Evolutionary conservation across 2,329 filamentous ascomycete genomes (phyloP).

Genomic region (Alternaria tenuissima): DNA sequence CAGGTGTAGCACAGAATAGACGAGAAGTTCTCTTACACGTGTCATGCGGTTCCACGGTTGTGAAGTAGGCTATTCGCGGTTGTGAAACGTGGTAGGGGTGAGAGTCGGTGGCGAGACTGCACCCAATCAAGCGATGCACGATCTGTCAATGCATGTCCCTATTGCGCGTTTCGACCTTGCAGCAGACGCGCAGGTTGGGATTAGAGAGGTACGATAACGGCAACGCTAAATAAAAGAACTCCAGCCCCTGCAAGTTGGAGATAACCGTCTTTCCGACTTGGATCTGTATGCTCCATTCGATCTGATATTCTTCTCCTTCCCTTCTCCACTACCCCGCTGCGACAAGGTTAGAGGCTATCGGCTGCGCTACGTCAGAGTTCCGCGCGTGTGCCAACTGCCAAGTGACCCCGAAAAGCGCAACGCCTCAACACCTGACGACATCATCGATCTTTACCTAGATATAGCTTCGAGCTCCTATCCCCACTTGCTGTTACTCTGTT

Average conservation of each 20-base stretch:
- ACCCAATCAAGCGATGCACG: slow-evolving; percentile 39
- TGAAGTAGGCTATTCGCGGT: not conserved
- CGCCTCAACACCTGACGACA: slow-evolving; percentile 25
- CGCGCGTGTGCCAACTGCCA: slow-evolving; percentile 11
- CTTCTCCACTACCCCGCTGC: slow-evolving; percentile 15
- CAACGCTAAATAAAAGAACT: slow-evolving; percentile 29
- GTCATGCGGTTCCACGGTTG: not conserved
- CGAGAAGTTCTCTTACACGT: slow-evolving; percentile 3
- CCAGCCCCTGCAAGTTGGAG: slow-evolving; percentile 12
- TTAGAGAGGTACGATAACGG: slow-evolving; percentile 25
- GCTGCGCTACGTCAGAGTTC: slow-evolving; percentile 35
- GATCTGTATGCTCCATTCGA: not conserved
- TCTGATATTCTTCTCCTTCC: not conserved
- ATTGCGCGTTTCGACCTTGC: slow-evolving; percentile 34
- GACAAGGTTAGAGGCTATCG: slow-evolving; percentile 22
- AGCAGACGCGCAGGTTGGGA: slow-evolving; percentile 29
- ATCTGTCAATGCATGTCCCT: slow-evolving; percentile 31
- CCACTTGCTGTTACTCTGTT: slow-evolving; percentile 1
- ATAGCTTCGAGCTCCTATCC: not conserved
- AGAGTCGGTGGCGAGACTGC: slow-evolving; percentile 30
- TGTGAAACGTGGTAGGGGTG: slow-evolving; percentile 28
- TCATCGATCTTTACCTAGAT: slow-evolving; percentile 11
- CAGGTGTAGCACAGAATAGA: not conserved
- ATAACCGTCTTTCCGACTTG: not conserved
- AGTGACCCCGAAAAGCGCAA: slow-evolving; percentile 18